Evolutionary conservation across 345 rosid species (phyloP).

Genomic region (Mallotus nudiflorus): DNA sequence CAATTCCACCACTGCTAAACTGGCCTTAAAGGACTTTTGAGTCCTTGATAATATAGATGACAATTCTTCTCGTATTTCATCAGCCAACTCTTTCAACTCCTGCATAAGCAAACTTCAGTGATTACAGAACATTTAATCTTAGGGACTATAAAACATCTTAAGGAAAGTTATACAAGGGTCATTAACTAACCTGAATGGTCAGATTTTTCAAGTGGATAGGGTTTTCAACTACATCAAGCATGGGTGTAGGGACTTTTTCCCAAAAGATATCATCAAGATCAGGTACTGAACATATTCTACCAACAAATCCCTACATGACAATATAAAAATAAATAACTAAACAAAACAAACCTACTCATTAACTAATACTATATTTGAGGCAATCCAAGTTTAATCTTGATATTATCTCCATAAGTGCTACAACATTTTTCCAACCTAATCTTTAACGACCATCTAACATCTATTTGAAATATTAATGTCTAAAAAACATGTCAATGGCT

Average conservation of each 20-base stretch:
- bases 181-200: constrained; percentile 54
- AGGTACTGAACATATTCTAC: constrained; percentile 53
- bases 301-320: constrained; percentile 40
- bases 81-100: constrained; percentile 77
- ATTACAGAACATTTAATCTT: constrained; percentile 7
- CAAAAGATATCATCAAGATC: constrained; percentile 67
- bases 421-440: no score
- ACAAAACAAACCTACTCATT: background rate
- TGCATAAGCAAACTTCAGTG: constrained; percentile 28
- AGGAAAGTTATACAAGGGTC: constrained; percentile 7
- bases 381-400: background rate
- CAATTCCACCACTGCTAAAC: constrained; percentile 75
- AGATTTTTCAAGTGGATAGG: constrained; percentile 79
- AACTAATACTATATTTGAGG: background rate
- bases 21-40: constrained; percentile 54
- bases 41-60: constrained; percentile 45
- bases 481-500: background rate
- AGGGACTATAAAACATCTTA: background rate
- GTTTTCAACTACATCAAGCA: constrained; percentile 76
- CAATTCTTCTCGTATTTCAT: constrained; percentile 67
- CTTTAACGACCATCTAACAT: no score
- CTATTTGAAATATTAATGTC: no score
- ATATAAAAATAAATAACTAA: background rate
- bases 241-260: constrained; percentile 64
- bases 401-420: no score